Evolutionary conservation across 179 eudicot genomes (phyloP).

Genomic region (Spinacia oleracea): DNA sequence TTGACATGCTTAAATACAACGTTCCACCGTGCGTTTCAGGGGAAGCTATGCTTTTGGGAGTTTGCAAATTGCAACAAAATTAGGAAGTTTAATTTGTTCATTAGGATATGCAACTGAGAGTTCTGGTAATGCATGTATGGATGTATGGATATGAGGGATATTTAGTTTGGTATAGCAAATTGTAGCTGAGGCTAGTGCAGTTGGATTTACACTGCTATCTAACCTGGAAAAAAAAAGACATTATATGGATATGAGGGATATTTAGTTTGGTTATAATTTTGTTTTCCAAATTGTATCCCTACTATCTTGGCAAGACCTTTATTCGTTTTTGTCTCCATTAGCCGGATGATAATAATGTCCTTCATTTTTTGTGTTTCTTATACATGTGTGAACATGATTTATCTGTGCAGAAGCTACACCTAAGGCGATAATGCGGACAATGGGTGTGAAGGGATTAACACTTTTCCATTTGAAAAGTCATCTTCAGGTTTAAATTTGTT

Average conservation of each 20-base stretch:
- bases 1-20: background rate
- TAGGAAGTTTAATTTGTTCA: background rate
- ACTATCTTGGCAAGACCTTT: background rate
- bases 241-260: no score
- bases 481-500: constrained; percentile 59
- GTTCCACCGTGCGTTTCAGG: background rate
- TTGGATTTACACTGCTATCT: no score
- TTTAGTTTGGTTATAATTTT: background rate
- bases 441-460: constrained; percentile 83
- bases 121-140: background rate
- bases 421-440: constrained; percentile 75
- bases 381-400: constrained; percentile 22
- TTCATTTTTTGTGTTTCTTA: constrained; percentile 17
- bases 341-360: background rate
- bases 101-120: background rate
- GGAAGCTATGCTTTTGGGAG: background rate
- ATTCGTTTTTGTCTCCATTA: background rate
- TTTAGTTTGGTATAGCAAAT: background rate
- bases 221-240: no score
- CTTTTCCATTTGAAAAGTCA: constrained; percentile 83
- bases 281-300: background rate
- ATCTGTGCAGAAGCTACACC: constrained; percentile 74
- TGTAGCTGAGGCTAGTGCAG: background rate
- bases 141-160: constrained; percentile 5
- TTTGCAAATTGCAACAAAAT: constrained; percentile 11